Percentiles rank a stretch among this genome's conserved stretches.
These are phyloP conservation scores for Trichoderma brevicompactum DNA, from an alignment of 2,329 filamentous ascomycete genomes.

Conservation along the genomic window DNA sequence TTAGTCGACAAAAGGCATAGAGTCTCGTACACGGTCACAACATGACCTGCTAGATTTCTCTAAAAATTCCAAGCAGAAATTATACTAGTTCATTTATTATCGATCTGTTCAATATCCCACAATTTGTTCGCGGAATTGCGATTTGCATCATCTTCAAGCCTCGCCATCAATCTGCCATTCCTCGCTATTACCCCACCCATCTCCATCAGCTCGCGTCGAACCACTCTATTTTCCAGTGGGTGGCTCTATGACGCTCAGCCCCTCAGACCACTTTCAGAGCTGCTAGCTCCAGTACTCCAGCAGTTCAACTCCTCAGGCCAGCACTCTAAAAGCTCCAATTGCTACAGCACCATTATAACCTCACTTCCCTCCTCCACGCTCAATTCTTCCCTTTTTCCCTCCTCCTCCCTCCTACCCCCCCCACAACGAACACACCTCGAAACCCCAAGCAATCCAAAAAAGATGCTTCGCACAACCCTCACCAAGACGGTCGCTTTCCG, in stretches of 20 bases:
- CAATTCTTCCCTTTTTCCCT: constrained; percentile 25
- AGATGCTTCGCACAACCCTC: constrained; percentile 71
- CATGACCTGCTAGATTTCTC: too few relatives aligned
- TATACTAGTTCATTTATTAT: too few relatives aligned
- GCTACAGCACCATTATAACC: constrained; percentile 14
- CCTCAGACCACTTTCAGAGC: constrained; percentile 2
- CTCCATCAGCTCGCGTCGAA: constrained; percentile 1
- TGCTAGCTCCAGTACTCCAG: not conserved
- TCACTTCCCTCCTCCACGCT: constrained; percentile 22
- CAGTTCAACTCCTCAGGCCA: constrained; percentile 7
- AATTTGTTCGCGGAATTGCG: too few relatives aligned
- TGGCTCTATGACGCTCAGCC: constrained; percentile 5
- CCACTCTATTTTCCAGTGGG: not conserved
- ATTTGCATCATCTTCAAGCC: too few relatives aligned
- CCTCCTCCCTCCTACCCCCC: constrained; percentile 22
- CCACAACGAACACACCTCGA: constrained; percentile 17
- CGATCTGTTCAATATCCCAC: too few relatives aligned
- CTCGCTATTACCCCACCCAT: not conserved
- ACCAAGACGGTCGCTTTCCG: constrained; percentile 59
- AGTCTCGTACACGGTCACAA: too few relatives aligned
- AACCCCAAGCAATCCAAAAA: constrained; percentile 32
- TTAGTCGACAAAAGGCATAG: too few relatives aligned
- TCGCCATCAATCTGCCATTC: not conserved
- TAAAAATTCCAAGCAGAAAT: too few relatives aligned
- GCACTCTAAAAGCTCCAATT: constrained; percentile 14